Conservation (phyloP, 1,139 yeast species). For the Yamadazyma taylorii region DNA sequence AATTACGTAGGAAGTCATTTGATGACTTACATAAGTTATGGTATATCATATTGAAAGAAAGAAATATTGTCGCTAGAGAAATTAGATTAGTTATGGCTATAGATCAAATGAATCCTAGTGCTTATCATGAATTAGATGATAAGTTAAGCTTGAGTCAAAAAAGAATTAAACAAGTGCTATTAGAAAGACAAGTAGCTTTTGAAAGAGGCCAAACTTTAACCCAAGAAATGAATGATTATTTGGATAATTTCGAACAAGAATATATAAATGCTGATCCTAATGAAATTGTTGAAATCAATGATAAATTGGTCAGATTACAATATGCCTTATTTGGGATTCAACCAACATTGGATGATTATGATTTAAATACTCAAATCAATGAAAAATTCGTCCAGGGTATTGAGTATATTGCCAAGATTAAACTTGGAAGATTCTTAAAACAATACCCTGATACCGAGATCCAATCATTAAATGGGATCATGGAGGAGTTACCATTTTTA, state of each 20-base stretch:
- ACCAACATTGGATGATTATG: conserved; percentile 46
- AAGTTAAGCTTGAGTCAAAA: conserved; percentile 41
- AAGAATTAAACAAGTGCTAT: conserved; percentile 79
- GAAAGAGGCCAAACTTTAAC: conserved; percentile 58
- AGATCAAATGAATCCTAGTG: conserved; percentile 26
- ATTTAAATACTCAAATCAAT: conserved; percentile 52
- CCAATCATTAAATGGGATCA: conserved; percentile 37
- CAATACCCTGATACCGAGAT: conserved; percentile 22
- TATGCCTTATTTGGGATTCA: conserved; percentile 78
- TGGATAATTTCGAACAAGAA: conserved; percentile 55
- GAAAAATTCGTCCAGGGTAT: conserved; percentile 64
- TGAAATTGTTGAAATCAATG: conserved; percentile 62
- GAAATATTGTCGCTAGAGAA: conserved; percentile 80
- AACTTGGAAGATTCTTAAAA: conserved; percentile 40
- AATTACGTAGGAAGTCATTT: conserved; percentile 85
- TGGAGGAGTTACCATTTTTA: conserved; percentile 47
- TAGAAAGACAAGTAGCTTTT: conserved; percentile 79
- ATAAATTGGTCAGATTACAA: conserved; percentile 73
- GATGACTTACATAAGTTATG: conserved; percentile 90
- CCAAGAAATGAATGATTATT: conserved; percentile 44
- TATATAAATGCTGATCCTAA: conserved; percentile 60
- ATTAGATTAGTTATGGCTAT: conserved; percentile 43
- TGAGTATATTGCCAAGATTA: conserved; percentile 63
- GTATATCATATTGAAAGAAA: conserved; percentile 82
- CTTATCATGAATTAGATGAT: conserved; percentile 32